Percentiles rank a stretch among this genome's conserved stretches.
Conservation (phyloP, 148 eudicot species). For the Cornus controversa region DNA sequence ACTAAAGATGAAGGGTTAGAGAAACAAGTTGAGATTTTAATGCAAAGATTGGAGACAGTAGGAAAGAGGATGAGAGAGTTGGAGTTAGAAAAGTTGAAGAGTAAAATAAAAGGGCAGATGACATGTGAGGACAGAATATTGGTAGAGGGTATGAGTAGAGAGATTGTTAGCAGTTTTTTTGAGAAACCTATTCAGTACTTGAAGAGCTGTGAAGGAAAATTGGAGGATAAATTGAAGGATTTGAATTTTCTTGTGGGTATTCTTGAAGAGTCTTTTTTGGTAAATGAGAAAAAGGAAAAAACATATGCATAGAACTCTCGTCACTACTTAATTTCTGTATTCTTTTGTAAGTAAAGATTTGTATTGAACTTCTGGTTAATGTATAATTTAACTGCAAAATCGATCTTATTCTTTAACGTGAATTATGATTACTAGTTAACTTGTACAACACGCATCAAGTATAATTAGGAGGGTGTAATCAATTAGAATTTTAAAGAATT, state of each 20-base stretch:
- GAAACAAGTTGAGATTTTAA: background rate
- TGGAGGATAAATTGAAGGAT: constrained; percentile 5
- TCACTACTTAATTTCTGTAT: too few relatives aligned
- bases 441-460: too few relatives aligned
- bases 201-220: background rate
- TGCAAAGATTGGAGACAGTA: constrained; percentile 12
- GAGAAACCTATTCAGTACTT: constrained; percentile 6
- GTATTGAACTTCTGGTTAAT: too few relatives aligned
- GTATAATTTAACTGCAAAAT: too few relatives aligned
- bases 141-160: background rate
- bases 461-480: too few relatives aligned
- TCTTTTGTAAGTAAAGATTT: too few relatives aligned
- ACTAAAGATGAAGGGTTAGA: background rate
- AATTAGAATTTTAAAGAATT: too few relatives aligned
- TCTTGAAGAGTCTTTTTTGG: constrained; percentile 3
- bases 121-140: background rate
- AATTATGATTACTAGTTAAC: too few relatives aligned
- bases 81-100: constrained; percentile 15
- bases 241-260: background rate
- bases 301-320: too few relatives aligned
- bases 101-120: background rate
- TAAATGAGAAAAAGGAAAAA: too few relatives aligned
- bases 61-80: constrained; percentile 9
- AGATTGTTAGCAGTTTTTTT: constrained; percentile 6
- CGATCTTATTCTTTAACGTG: too few relatives aligned